phyloP scores from a whole-genome alignment of 1,284 basidiomycete genomes.

The Cryptococcus neoformans region DNA sequence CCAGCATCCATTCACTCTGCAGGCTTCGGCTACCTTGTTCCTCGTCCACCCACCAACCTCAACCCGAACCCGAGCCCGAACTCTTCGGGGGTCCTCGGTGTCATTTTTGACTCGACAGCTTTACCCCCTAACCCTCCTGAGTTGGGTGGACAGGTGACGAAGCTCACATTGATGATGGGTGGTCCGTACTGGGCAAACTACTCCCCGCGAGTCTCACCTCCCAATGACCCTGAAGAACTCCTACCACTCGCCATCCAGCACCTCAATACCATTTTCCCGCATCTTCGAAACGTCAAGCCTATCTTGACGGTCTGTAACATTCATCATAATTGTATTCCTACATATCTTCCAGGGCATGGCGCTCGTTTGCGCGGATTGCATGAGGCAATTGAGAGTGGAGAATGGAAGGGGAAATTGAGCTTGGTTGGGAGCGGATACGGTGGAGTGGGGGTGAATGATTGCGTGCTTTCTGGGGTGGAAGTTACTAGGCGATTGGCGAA shows the following conservation, averaged over 20 bases:
- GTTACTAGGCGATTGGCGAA: conserved; percentile 32
- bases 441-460: conserved; percentile 88
- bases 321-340: conserved; percentile 77
- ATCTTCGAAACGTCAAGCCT: conserved; percentile 36
- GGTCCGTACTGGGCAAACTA: conserved; percentile 64
- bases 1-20: conserved; percentile 60
- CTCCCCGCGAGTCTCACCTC: conserved; percentile 11
- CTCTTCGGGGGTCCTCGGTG: conserved; percentile 62
- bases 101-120: conserved; percentile 78
- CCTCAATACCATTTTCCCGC: conserved; percentile 56
- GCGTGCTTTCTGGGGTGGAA: conserved; percentile 66
- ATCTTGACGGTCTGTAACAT: conserved; percentile 58
- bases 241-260: conserved; percentile 48
- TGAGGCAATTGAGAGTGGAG: conserved; percentile 50
- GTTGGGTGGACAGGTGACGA: conserved; percentile 50
- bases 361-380: conserved; percentile 64
- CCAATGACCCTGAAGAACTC: conserved; percentile 21
- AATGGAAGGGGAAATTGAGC: conserved; percentile 63
- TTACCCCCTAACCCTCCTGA: conserved; percentile 59
- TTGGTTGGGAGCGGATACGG: conserved; percentile 82
- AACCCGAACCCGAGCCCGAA: conserved; percentile 14
- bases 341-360: conserved; percentile 69
- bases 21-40: conserved; percentile 93
- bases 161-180: conserved; percentile 89
- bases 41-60: conserved; percentile 56